Evolutionary conservation across 2,329 filamentous ascomycete species (phyloP), one percentile per base, ranked within the genome.

Genomic region (Zopfia rhizophila): DNA sequence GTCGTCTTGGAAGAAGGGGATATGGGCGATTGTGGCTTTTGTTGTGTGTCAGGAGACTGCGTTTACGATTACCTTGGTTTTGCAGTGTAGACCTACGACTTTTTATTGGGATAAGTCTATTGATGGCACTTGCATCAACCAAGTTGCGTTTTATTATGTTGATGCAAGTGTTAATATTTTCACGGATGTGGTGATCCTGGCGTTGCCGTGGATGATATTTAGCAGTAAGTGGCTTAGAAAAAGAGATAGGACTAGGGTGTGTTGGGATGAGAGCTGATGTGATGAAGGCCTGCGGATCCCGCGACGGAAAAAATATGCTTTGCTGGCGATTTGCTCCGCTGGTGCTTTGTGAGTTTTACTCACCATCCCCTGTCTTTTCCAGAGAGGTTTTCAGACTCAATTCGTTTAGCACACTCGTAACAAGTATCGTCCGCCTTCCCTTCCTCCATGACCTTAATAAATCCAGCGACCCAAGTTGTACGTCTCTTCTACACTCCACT

Each of bases 321-420:
- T 42, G 38, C 38, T 39, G 5, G 37, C 37, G 12, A 42, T 42
- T 10, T 42, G 38, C 16, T 42, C 38, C 10, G 38, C 24, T 8
- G 38, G 38, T 13, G 29, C 16, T 21, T 42, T 42, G 37, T 39
- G n/a, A 13, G 37, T 25, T 22, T 25, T 11, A 12, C 33, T 16
- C 6, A 8, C 19, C 33, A 14, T 22, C 14, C 6, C 27, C 33
- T 5, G 5, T 7, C 25, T 16, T 27, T 27, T 27, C 24, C n/a
- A 27, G 8, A 8, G 24, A 27, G 8, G 8, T 27, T 8, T n/a
- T 29, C 19, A 39, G 13, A n/a, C 37, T 29, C 7, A 22, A 12
- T 12, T n/a, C 21, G 23, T n/a, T 13, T 23, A 39, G 37, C 21
- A 42, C 38, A 6, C 38, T 42, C 8, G 18, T 42, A 14, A 23